phyloP scores from a whole-genome alignment of 495 filamentous ascomycete genomes.

The Podospora conica region DNA sequence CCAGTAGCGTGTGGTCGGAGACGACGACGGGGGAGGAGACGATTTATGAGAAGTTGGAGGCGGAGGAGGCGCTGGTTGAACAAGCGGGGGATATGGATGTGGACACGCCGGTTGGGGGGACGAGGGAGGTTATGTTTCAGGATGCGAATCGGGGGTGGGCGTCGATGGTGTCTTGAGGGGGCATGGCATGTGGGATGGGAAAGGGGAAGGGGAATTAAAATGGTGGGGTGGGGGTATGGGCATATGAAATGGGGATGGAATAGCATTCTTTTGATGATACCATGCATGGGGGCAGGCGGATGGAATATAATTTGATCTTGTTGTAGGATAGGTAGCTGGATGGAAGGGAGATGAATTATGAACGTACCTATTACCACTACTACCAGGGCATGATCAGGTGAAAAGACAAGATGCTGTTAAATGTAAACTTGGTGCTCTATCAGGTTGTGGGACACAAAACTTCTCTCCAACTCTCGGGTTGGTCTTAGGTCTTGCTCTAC shows the following conservation, averaged over 20 bases:
- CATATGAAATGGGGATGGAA: neutral
- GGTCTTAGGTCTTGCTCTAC: too few relatives aligned
- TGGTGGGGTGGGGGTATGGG: neutral
- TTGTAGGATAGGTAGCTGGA: neutral
- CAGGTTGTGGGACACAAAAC: too few relatives aligned
- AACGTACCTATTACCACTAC: neutral
- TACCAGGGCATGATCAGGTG: too few relatives aligned
- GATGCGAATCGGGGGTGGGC: constrained; percentile 11
- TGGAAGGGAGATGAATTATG: neutral
- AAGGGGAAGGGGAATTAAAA: constrained; percentile 5
- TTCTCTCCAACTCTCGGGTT: too few relatives aligned
- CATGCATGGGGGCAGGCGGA: neutral
- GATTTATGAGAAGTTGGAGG: constrained; percentile 5
- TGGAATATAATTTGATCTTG: neutral
- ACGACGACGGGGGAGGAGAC: constrained; percentile 17
- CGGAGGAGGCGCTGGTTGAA: neutral
- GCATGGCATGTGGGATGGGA: neutral
- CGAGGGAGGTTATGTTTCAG: constrained; percentile 4
- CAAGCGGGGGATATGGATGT: constrained; percentile 21
- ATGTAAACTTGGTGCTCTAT: too few relatives aligned
- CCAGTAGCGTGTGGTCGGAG: constrained; percentile 28
- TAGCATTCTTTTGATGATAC: neutral
- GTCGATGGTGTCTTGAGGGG: constrained; percentile 4
- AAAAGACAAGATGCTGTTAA: too few relatives aligned
- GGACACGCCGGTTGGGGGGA: constrained; percentile 30